phyloP scores from a whole-genome alignment of 2,329 filamentous ascomycete genomes.

The Sarocladium oryzae region DNA sequence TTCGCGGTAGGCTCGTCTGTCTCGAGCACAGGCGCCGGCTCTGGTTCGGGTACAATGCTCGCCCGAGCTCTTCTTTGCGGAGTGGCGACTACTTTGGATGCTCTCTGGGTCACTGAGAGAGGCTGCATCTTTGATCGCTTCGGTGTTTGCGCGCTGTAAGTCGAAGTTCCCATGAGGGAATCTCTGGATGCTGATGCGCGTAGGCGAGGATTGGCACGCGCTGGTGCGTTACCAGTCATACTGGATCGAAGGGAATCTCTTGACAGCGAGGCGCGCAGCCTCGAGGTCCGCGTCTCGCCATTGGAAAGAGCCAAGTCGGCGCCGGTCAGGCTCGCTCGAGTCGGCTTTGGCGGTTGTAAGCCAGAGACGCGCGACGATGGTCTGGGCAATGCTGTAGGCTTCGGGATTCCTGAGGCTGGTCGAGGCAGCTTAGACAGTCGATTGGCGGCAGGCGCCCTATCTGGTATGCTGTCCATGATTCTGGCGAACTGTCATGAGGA shows the following conservation, averaged over 20 bases:
- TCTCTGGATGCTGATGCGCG: constrained; percentile 16
- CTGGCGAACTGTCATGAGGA: neutral
- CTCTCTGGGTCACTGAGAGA: constrained; percentile 14
- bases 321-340: constrained; percentile 14
- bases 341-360: constrained; percentile 11
- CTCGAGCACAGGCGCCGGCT: constrained; percentile 18
- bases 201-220: constrained; percentile 12
- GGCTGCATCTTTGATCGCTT: constrained; percentile 13
- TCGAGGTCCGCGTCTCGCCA: constrained; percentile 31
- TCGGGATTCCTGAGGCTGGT: constrained; percentile 25
- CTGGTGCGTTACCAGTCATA: constrained; percentile 16
- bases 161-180: constrained; percentile 15
- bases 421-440: constrained; percentile 32
- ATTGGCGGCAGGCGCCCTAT: constrained; percentile 12
- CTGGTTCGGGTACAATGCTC: constrained; percentile 17
- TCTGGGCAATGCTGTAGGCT: constrained; percentile 19
- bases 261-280: constrained; percentile 34
- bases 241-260: constrained; percentile 29
- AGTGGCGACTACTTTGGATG: constrained; percentile 11
- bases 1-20: constrained; percentile 16
- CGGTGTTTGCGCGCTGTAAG: constrained; percentile 9
- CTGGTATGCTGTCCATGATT: neutral
- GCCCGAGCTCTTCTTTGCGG: constrained; percentile 7
- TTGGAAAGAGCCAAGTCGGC: constrained; percentile 14
- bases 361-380: constrained; percentile 17